A percentile compares a stretch with the other conserved stretches of the same genome.
phyloP scores from a whole-genome alignment of 148 eudicot species.

The Rhododendron kiyosumense region DNA sequence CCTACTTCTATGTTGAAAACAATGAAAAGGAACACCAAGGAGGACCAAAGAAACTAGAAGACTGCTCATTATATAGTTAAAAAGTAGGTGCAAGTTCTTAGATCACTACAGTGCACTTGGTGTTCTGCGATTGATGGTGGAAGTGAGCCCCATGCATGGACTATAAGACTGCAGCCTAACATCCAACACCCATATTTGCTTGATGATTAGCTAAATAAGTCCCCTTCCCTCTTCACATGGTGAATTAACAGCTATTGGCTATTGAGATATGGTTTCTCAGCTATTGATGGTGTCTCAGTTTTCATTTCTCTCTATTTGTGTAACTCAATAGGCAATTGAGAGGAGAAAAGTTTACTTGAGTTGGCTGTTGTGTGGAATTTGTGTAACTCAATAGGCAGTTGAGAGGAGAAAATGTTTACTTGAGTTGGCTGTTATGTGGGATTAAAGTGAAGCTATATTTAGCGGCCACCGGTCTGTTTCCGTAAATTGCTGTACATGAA shows the following conservation, averaged over 20 bases:
- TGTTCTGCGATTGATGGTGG: neutral
- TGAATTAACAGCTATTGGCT: neutral
- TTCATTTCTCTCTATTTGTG: constrained; percentile 2
- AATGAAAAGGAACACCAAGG: neutral
- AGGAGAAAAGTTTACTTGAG: neutral
- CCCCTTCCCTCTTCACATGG: neutral
- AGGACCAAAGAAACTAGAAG: neutral
- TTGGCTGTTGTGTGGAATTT: neutral
- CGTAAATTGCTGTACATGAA: neutral
- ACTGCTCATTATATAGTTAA: neutral
- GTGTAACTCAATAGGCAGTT: neutral
- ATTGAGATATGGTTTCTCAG: neutral
- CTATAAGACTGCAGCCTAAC: neutral
- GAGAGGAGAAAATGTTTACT: neutral
- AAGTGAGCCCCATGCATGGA: neutral
- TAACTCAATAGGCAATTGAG: neutral
- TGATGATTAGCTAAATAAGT: neutral
- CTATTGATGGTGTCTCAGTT: neutral
- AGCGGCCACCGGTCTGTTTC: neutral
- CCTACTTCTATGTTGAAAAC: neutral
- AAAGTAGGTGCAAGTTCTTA: neutral
- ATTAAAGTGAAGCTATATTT: neutral
- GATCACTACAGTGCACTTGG: neutral
- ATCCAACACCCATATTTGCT: neutral
- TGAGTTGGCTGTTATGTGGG: neutral